Conservation (phyloP, 331 rosid genomes). For the Rosa hybrid region DNA sequence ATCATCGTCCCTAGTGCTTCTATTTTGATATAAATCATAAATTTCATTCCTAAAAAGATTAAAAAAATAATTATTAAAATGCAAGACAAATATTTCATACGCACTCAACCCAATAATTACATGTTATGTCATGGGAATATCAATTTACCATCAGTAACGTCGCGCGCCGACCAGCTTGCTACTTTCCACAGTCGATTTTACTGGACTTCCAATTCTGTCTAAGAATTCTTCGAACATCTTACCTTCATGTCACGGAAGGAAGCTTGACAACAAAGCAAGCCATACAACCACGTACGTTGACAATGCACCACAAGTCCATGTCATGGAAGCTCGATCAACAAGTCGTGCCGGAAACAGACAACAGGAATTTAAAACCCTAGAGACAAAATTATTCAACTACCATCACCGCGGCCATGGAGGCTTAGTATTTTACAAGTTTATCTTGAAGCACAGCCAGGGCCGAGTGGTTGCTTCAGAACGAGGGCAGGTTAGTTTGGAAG, state of each 20-base stretch:
- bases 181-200: too few relatives aligned
- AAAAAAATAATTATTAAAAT: too few relatives aligned
- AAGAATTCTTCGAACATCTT: neutral
- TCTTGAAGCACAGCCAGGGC: constrained; percentile 10
- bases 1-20: neutral
- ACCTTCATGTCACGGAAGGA: neutral
- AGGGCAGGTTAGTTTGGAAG: constrained; percentile 58
- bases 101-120: neutral
- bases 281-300: constrained; percentile 8
- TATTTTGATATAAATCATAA: too few relatives aligned
- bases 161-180: too few relatives aligned
- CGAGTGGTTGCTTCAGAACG: constrained; percentile 52
- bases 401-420: constrained; percentile 7
- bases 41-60: too few relatives aligned
- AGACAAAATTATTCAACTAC: constrained; percentile 21
- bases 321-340: neutral
- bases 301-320: neutral
- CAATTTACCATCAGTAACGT: neutral
- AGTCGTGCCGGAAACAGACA: neutral
- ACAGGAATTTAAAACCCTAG: neutral
- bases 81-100: too few relatives aligned
- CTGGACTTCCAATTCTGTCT: neutral
- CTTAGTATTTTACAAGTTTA: neutral
- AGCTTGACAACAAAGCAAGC: neutral
- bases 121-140: neutral